Conservation (phyloP, 1,139 yeast species). For the Debaryomyces sp. region DNA sequence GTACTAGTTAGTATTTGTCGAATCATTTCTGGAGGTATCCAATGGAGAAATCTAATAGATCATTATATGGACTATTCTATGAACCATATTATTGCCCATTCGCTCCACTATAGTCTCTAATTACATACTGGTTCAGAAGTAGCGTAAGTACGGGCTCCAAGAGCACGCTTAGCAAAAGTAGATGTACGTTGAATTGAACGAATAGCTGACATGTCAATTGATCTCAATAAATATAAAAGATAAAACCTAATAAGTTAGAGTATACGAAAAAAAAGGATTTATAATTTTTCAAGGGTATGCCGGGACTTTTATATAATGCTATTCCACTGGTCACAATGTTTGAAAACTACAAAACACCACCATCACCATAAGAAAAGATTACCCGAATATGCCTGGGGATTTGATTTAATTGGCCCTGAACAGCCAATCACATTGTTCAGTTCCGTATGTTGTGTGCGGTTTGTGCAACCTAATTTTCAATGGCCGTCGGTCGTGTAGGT, state of each 20-base stretch:
- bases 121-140: slow-evolving; percentile 56
- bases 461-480: slow-evolving; percentile 3
- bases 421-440: slow-evolving; percentile 5
- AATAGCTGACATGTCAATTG: slow-evolving; percentile 34
- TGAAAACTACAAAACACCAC: neutral
- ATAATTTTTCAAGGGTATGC: slow-evolving; percentile 2
- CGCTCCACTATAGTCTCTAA: neutral
- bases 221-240: slow-evolving; percentile 4
- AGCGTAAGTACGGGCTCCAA: slow-evolving; percentile 49
- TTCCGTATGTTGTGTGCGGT: neutral
- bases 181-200: slow-evolving; percentile 44
- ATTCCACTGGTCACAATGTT: slow-evolving; percentile 3
- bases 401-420: slow-evolving; percentile 3
- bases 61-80: no score
- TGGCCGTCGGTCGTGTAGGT: slow-evolving; percentile 3
- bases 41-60: no score
- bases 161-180: slow-evolving; percentile 37
- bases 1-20: slow-evolving; percentile 5
- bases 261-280: slow-evolving; percentile 2
- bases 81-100: neutral
- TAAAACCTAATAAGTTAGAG: slow-evolving; percentile 5
- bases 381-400: slow-evolving; percentile 5
- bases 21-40: neutral
- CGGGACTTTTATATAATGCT: slow-evolving; percentile 5
- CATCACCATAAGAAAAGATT: neutral